Evolutionary conservation across 179 eudicot species (phyloP), one percentile per base, ranked within the genome.

Genomic region (Vitellaria paradoxa): DNA sequence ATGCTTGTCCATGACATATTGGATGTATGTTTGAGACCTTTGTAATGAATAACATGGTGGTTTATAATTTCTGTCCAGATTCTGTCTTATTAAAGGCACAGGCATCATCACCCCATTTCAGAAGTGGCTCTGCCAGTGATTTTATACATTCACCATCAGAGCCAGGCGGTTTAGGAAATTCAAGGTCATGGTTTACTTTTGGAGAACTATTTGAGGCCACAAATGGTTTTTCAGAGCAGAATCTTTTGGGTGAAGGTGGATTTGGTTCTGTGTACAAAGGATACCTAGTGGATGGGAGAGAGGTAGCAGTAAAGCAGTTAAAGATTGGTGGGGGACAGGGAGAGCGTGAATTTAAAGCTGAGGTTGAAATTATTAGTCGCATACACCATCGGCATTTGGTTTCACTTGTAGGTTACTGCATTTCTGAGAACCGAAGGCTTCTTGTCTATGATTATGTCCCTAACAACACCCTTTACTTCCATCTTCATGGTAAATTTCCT

Each of bases 351-450:
- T 94, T 94, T 66, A 88, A 86, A 84, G 91, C 98, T 64, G 98
- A 94, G 84, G 98, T 94, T 53, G 97, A 94, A 72, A 94, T 90
- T 72, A 94, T 94, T 68, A 91, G 96, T 69, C 94, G 97, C 42
- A 88, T 94, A 79, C 98, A 94, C 84, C 98, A 94, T 75, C 89
- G 97, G 24, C 93, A 94, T 87, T 84, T 94, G 87, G 98, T 94
- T 86, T 88, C 98, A 69, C 89, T 94, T 45, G 93, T 92, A 24
- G 98, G 98, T 50, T 92, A 89, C 76, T 94, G 98, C 88, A 89
- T 92, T 70, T 83, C 55, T 52, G 93, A 92, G 52, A 84, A 85
- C 76, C 76, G 82, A 74, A 92, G 97, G 86, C 82, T 94, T 80
- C 96, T 94, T 82, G 93, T 94, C 55, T 94, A 92, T 79, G 97